These are phyloP conservation scores for Rhynchospora breviuscula DNA, from an alignment of 176 grass and related monocot species.

Conservation along the genomic window DNA sequence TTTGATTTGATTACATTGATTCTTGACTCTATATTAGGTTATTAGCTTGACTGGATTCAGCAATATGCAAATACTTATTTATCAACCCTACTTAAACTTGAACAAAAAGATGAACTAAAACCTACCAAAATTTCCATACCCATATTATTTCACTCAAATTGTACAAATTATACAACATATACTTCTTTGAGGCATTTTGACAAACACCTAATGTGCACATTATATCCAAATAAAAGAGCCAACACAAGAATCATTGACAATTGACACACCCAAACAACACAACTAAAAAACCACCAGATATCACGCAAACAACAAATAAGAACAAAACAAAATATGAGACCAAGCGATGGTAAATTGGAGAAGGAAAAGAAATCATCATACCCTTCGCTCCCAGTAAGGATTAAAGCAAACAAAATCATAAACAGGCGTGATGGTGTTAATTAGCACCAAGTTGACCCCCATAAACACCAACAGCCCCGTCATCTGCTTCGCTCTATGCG, in stretches of 20 bases:
- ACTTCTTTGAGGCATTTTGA: constrained; percentile 21
- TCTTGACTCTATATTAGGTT: too few species aligned
- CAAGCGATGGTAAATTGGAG: background rate
- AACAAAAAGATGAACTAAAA: background rate
- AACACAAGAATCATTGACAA: background rate
- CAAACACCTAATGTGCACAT: constrained; percentile 19
- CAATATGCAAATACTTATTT: background rate
- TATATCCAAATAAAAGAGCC: background rate
- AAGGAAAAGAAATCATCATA: constrained; percentile 13
- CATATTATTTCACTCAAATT: background rate
- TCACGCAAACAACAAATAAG: background rate
- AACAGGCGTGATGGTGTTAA: constrained; percentile 70
- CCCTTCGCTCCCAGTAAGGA: constrained; percentile 86
- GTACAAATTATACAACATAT: background rate
- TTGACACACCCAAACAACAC: background rate
- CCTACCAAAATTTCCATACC: background rate
- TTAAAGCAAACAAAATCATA: constrained; percentile 90
- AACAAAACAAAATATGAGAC: background rate
- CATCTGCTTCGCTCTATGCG: constrained; percentile 67
- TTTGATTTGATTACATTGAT: too few species aligned
- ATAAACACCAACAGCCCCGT: constrained; percentile 64
- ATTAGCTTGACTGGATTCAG: too few species aligned
- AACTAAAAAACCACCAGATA: background rate
- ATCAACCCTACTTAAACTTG: background rate
- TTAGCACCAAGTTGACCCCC: constrained; percentile 61